These are phyloP conservation scores for Platismatia glauca DNA, from an alignment of 495 filamentous ascomycete genomes.

Conservation along the genomic window DNA sequence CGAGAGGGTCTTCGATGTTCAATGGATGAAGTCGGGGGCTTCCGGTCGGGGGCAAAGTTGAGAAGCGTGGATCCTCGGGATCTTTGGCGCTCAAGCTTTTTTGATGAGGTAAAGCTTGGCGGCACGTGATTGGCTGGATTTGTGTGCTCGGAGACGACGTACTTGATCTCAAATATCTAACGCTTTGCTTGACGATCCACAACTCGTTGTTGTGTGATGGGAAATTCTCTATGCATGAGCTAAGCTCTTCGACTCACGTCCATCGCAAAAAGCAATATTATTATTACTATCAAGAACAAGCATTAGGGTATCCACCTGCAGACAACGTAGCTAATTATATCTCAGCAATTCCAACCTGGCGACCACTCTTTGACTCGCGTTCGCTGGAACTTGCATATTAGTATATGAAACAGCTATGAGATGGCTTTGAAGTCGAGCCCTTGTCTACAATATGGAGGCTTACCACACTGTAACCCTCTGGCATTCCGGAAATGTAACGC, in stretches of 20 bases:
- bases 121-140: constrained; percentile 7
- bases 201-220: not conserved
- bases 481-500: not conserved
- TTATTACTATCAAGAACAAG: not conserved
- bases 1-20: not conserved
- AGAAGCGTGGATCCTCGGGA: constrained; percentile 8
- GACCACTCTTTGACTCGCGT: not conserved
- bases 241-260: not conserved
- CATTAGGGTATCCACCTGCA: not conserved
- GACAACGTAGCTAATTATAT: not conserved
- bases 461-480: not conserved
- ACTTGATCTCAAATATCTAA: not conserved
- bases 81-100: not conserved
- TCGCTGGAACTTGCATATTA: not conserved
- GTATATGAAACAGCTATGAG: not conserved
- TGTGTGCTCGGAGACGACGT: not conserved
- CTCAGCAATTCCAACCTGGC: not conserved
- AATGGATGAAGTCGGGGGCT: not conserved
- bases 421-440: not conserved
- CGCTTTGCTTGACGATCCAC: not conserved
- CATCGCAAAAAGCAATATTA: too few species aligned
- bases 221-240: not conserved
- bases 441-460: not conserved
- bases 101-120: constrained; percentile 5
- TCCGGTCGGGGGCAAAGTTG: not conserved